Conservation (phyloP, 257 asterid genomes). For the Agastache rugosa region DNA sequence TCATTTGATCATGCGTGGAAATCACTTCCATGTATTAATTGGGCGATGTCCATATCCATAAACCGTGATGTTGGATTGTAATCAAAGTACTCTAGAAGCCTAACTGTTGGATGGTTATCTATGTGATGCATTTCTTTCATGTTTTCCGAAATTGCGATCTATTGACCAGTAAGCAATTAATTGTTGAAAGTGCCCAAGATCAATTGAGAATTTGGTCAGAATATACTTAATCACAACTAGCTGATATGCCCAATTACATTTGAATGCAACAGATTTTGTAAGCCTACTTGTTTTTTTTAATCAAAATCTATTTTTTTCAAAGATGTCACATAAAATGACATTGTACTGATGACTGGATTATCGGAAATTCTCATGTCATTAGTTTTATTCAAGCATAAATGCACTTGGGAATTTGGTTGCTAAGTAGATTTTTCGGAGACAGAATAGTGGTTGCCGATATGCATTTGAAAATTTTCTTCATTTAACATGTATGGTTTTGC, state of each 20-base stretch:
- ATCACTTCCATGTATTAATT: not conserved
- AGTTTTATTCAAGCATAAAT: not conserved
- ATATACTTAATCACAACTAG: not conserved
- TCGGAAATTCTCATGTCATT: not conserved
- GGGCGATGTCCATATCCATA: not conserved
- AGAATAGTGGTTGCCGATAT: not conserved
- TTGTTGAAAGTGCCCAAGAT: conserved; percentile 10
- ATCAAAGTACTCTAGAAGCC: not conserved
- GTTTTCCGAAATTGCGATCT: not conserved
- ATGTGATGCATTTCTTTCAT: not conserved
- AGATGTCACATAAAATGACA: not conserved
- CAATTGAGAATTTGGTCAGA: not conserved
- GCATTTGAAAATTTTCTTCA: too few relatives aligned
- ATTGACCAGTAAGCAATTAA: conserved; percentile 6
- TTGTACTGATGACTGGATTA: not conserved
- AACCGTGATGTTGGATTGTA: not conserved
- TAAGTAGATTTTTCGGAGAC: not conserved
- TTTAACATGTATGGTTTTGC: not conserved
- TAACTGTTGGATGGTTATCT: conserved; percentile 1
- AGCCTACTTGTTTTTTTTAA: not conserved
- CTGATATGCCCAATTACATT: not conserved
- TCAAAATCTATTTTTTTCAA: not conserved
- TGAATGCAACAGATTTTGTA: not conserved
- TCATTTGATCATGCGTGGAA: conserved; percentile 3
- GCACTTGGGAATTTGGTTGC: not conserved